Conservation (phyloP, 2,329 filamentous ascomycete genomes). For the Neopestalotiopsis clavispora region DNA sequence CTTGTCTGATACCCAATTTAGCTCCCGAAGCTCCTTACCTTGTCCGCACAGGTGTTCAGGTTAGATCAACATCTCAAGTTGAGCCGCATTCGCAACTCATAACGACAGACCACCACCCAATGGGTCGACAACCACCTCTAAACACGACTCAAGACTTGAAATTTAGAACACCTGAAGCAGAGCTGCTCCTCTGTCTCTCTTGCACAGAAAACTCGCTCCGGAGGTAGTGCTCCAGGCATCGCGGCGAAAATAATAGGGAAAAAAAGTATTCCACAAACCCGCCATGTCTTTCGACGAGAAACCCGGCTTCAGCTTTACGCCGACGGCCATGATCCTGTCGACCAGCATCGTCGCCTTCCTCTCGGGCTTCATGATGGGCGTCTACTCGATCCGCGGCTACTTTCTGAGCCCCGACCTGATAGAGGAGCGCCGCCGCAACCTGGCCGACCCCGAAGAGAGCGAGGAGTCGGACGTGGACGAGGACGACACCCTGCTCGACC, state of each 20-base stretch:
- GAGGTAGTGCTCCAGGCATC: background rate
- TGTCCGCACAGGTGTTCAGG: background rate
- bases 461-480: constrained; percentile 72
- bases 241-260: background rate
- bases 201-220: background rate
- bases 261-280: background rate
- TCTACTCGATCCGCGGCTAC: constrained; percentile 71
- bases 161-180: background rate
- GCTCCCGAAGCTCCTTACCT: background rate
- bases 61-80: background rate
- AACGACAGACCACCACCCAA: background rate
- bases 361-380: constrained; percentile 79
- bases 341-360: constrained; percentile 77
- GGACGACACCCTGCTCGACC: constrained; percentile 62
- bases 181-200: background rate
- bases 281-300: constrained; percentile 43
- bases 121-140: background rate
- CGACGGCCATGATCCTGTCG: constrained; percentile 68
- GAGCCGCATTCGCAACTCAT: constrained; percentile 1
- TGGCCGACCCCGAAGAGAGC: constrained; percentile 67
- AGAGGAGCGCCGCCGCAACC: constrained; percentile 60
- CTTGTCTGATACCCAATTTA: background rate
- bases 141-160: constrained; percentile 3
- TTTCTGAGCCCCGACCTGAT: constrained; percentile 60
- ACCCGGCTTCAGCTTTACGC: constrained; percentile 29